Evolutionary conservation across 768 basidiomycete species (phyloP).

Genomic region (Pleurotus tuber-regium): DNA sequence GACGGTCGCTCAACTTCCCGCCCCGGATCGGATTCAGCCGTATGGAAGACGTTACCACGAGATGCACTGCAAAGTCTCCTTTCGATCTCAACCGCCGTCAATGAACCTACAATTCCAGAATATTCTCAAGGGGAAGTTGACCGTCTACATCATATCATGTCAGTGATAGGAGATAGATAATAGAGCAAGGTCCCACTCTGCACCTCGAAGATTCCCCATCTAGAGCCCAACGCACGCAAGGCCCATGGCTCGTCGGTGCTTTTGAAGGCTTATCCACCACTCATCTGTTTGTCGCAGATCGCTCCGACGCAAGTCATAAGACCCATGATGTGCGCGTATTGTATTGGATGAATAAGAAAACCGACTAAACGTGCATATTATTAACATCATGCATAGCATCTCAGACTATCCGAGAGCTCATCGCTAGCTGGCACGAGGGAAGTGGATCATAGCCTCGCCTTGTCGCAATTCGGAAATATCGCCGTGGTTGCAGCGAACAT

Average conservation of each 20-base stretch:
- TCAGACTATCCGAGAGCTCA: neutral
- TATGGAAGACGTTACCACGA: neutral
- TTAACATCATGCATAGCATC: neutral
- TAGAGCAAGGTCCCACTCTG: neutral
- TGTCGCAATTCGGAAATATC: no score
- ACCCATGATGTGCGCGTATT: conserved; percentile 1
- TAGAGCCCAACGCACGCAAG: conserved; percentile 6
- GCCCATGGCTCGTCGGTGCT: conserved; percentile 1
- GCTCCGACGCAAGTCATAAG: neutral
- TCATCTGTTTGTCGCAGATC: neutral
- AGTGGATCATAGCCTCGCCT: conserved; percentile 2
- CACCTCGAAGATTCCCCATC: conserved; percentile 10
- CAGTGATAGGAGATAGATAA: conserved; percentile 9
- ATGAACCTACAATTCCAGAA: conserved; percentile 4
- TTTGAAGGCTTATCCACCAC: conserved; percentile 2
- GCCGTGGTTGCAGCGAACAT: no score
- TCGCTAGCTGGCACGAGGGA: neutral
- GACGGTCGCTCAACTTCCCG: conserved; percentile 1
- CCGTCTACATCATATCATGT: conserved; percentile 7
- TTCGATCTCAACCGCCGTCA: conserved; percentile 7
- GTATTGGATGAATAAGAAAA: neutral
- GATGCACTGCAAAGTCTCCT: conserved; percentile 1
- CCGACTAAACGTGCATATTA: neutral
- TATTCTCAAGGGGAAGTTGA: neutral
- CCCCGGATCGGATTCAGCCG: conserved; percentile 4